Evolutionary conservation across 192 early-diverging fungal species (phyloP), one percentile per base, ranked within the genome.

Genomic region (Entomortierella beljakovae): DNA sequence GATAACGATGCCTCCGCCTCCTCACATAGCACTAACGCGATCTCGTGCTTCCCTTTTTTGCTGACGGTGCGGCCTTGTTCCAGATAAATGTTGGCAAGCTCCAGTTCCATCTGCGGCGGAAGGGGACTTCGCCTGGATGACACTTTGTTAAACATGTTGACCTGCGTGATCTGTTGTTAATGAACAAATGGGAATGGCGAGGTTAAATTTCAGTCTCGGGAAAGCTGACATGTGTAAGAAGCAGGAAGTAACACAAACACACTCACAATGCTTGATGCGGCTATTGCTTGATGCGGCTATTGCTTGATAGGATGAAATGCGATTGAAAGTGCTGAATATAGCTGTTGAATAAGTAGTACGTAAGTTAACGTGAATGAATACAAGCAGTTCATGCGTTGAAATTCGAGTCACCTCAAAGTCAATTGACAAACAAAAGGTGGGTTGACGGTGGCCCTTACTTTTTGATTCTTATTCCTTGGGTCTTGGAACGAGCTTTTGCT

Each of bases 1-100:
- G 56, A 68, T 68, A 68, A 58, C 56, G 56, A 55, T 22, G 65
- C 65, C 37, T 68, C 65, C 33, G 65, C 65, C n/a, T 68, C 66
- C 26, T 52, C 56, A 57, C 66, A 68, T 25, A 68, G 46, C 66
- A 57, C 56, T 42, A 68, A 46, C 11, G 66, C 66, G 46, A 68
- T 57, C 15, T 68, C 66, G 31, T 57, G 66, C 25, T 68, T 59
- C 56, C 38, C 31, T 35, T 56, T 33, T 28, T 68, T 33, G 42
- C 66, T 31, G 33, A 46, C 66, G 38, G 6, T 52, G 51, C 63
- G 63, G 13, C 63, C 23, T 48, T 68, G 53, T 33, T 49, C 56
- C 57, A 68, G 49, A 37, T 68, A 58, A 50, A 68, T 59, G 31
- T 50, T 68, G 54, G 16, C 66, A 35, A 68, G 56, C 54, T 59